Evolutionary conservation across 139 green algal genomes (phyloP), one percentile per base, ranked within the genome.

Genomic region (Protoeuglena noctilucae): DNA sequence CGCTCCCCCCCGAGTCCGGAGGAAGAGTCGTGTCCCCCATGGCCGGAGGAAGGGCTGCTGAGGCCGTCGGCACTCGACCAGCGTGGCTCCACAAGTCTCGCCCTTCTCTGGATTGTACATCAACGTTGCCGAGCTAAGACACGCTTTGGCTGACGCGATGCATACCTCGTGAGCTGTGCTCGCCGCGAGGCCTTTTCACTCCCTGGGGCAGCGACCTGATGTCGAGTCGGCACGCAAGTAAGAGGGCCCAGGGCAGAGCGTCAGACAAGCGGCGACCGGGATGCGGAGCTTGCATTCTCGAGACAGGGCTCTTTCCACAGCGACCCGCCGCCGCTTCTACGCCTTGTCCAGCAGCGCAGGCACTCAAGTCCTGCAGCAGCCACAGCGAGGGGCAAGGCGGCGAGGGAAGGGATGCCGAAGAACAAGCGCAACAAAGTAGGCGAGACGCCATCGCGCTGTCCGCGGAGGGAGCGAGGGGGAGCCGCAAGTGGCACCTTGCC

Each of bases 351-450:
- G 34, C 9, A 7, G 9, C 9, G 34, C 34, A 19, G 34, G 9
- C 34, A 43, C 34, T 43, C 34, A 43, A 7, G 12, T 43, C 34
- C 9, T 43, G 7, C 12, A 19, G 34, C 9, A 7, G 34, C 9
- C 12, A 19, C 34, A 43, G 34, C 34, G 34, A 12, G 34, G 9
- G 25, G 24, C 25, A 14, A 14, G 9, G 47, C 9, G 47, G 47
- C 9, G 9, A 29, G 24, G 47, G 9, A 53, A 53, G 27, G 48
- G 28, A 93, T 94, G 85, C 85, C 85, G 3, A 93, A 93, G 63
- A 85, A 69, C 67, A 93, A 92, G 63, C 68, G 85, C 7, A 87
- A 88, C 53, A 79, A 80, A 60, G 61, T 93, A 53, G 83, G 83
- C 89, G 34, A 7, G 18, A 39, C 53, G 5, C 14, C 3, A 7